Evolutionary conservation across 148 eudicot genomes (phyloP).

Genomic region (Amaranthus palmeri): DNA sequence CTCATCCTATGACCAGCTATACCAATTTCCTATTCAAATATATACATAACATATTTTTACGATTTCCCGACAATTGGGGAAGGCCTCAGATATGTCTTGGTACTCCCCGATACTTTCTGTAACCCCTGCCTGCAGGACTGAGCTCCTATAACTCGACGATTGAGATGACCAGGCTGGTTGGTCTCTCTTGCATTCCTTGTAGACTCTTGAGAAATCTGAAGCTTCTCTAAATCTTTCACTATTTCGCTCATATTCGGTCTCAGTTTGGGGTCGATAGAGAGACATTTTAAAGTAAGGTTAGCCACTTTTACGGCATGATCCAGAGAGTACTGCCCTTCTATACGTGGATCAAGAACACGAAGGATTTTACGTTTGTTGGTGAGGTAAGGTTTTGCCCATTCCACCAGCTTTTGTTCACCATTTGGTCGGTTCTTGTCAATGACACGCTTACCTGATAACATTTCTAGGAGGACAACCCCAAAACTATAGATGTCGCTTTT

Average conservation of each 20-base stretch:
- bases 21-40: conserved; percentile 11
- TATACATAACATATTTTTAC: conserved; percentile 6
- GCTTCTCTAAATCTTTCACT: conserved; percentile 34
- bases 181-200: conserved; percentile 8
- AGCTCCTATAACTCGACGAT: conserved; percentile 12
- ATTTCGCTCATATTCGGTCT: conserved; percentile 37
- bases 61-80: conserved; percentile 21
- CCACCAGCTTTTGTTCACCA: conserved; percentile 32
- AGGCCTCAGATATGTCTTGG: conserved; percentile 8
- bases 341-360: conserved; percentile 32
- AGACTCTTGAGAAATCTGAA: conserved; percentile 22
- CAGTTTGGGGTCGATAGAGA: conserved; percentile 31
- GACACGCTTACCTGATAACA: conserved; percentile 26
- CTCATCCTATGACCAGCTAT: background rate
- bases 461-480: conserved; percentile 29
- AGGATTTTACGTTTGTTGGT: conserved; percentile 28
- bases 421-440: conserved; percentile 30
- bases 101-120: conserved; percentile 1
- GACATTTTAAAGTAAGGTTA: conserved; percentile 31
- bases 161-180: conserved; percentile 4
- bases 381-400: conserved; percentile 32
- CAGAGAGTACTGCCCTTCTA: conserved; percentile 37
- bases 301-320: conserved; percentile 33
- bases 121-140: conserved; percentile 19
- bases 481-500: conserved; percentile 34